These are phyloP conservation scores for Albophoma yamanashiensis DNA, from an alignment of 2,329 filamentous ascomycete genomes.

Conservation along the genomic window DNA sequence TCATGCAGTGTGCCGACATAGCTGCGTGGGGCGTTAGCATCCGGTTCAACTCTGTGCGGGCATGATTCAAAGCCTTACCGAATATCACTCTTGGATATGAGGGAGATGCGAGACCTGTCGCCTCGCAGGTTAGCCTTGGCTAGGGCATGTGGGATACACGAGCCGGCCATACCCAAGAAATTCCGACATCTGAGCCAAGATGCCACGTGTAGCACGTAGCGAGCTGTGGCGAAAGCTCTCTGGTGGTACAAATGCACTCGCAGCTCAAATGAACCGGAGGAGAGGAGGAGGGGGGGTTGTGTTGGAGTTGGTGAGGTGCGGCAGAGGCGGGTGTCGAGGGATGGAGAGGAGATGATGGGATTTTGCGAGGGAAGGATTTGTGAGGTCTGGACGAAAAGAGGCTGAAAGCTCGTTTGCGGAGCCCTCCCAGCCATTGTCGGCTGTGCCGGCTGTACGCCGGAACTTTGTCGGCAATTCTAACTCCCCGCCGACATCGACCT, in stretches of 20 bases:
- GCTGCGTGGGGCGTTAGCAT: slow-evolving; percentile 39
- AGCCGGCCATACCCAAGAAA: slow-evolving; percentile 41
- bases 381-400: slow-evolving; percentile 14
- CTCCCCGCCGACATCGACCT: no score
- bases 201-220: slow-evolving; percentile 31
- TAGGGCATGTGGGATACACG: no score
- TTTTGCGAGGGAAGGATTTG: slow-evolving; percentile 22
- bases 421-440: slow-evolving; percentile 13
- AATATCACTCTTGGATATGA: slow-evolving; percentile 96
- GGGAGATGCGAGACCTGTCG: slow-evolving; percentile 71
- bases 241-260: slow-evolving; percentile 8
- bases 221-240: slow-evolving; percentile 15
- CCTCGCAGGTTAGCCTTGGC: not conserved
- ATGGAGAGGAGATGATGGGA: slow-evolving; percentile 4
- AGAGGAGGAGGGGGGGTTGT: not conserved
- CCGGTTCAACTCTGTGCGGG: slow-evolving; percentile 1
- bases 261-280: slow-evolving; percentile 1
- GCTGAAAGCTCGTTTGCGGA: slow-evolving; percentile 12
- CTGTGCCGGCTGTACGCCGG: slow-evolving; percentile 11
- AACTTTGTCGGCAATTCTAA: slow-evolving; percentile 7
- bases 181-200: slow-evolving; percentile 41
- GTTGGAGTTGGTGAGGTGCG: not conserved
- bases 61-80: slow-evolving; percentile 48
- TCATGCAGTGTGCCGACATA: slow-evolving; percentile 94
- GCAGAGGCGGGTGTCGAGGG: not conserved